Percentiles rank a stretch among this genome's conserved stretches.
Conservation (phyloP, 495 filamentous ascomycete genomes). For the Jackrogersella minutella region DNA sequence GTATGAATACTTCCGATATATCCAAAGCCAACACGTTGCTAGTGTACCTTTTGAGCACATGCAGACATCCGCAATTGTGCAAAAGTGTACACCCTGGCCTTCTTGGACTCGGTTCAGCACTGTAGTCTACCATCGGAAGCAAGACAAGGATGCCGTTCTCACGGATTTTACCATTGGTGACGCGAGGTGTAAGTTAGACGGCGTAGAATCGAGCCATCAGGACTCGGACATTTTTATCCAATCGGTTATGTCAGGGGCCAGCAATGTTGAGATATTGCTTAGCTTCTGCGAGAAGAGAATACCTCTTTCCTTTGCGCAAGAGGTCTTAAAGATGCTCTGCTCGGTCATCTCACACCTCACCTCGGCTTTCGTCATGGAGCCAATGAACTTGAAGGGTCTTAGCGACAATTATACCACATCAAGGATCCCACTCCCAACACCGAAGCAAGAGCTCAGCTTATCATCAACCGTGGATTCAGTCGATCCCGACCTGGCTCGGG, state of each 20-base stretch:
- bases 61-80: slow-evolving; percentile 52
- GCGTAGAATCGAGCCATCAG: slow-evolving; percentile 50
- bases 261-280: slow-evolving; percentile 49
- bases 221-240: slow-evolving; percentile 54
- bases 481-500: slow-evolving; percentile 39
- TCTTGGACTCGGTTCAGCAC: slow-evolving; percentile 60
- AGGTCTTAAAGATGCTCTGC: slow-evolving; percentile 53
- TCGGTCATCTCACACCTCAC: slow-evolving; percentile 52
- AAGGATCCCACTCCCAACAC: slow-evolving; percentile 49
- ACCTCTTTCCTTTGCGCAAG: slow-evolving; percentile 49
- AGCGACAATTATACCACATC: slow-evolving; percentile 46
- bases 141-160: slow-evolving; percentile 25
- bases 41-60: slow-evolving; percentile 55
- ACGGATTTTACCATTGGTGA: slow-evolving; percentile 52
- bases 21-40: slow-evolving; percentile 52
- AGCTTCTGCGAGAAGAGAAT: slow-evolving; percentile 54
- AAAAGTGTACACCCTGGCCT: slow-evolving; percentile 58
- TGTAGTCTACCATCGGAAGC: slow-evolving; percentile 53
- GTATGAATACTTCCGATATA: slow-evolving; percentile 49
- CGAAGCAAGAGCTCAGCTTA: slow-evolving; percentile 27
- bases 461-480: slow-evolving; percentile 28
- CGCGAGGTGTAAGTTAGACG: slow-evolving; percentile 49
- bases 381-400: slow-evolving; percentile 47
- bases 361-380: slow-evolving; percentile 51
- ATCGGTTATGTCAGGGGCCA: slow-evolving; percentile 44